phyloP scores from a whole-genome alignment of 805 yeast species.

The Isabelozyma pseudorhagii region DNA sequence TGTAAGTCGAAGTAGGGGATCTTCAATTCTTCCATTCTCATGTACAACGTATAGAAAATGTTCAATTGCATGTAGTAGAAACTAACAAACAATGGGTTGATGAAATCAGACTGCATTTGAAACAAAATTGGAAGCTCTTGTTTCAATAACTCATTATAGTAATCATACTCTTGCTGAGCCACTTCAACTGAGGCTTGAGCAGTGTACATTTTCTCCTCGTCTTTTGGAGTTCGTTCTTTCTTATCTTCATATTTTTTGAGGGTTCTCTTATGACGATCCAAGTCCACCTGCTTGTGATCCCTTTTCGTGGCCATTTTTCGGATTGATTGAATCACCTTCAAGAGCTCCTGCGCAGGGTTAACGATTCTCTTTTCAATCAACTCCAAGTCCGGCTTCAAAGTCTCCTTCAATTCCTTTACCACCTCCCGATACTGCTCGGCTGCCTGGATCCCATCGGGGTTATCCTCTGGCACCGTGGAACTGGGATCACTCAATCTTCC shows the following conservation, averaged over 20 bases:
- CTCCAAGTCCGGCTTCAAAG: slow-evolving; percentile 88
- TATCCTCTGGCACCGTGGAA: slow-evolving; percentile 82
- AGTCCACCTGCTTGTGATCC: slow-evolving; percentile 90
- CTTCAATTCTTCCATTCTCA: slow-evolving; percentile 91
- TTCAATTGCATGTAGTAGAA: slow-evolving; percentile 97
- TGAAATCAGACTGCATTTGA: slow-evolving; percentile 85
- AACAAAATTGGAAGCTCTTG: slow-evolving; percentile 85
- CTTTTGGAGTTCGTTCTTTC: slow-evolving; percentile 81
- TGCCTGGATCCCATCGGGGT: slow-evolving; percentile 95
- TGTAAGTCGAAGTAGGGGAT: slow-evolving; percentile 91
- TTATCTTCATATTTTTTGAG: slow-evolving; percentile 74
- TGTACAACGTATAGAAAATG: slow-evolving; percentile 89
- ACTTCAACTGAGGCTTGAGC: slow-evolving; percentile 86
- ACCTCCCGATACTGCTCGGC: slow-evolving; percentile 87
- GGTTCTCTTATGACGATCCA: slow-evolving; percentile 77
- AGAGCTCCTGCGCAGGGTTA: slow-evolving; percentile 85
- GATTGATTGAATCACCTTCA: slow-evolving; percentile 75
- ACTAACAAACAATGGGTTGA: slow-evolving; percentile 89
- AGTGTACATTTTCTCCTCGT: slow-evolving; percentile 84
- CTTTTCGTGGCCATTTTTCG: slow-evolving; percentile 95
- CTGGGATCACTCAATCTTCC: slow-evolving; percentile 91
- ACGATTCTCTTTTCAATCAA: slow-evolving; percentile 87
- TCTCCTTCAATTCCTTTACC: slow-evolving; percentile 80
- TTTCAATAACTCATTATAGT: slow-evolving; percentile 92
- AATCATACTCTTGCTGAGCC: slow-evolving; percentile 94